phyloP scores from a whole-genome alignment of 1,284 basidiomycete genomes.

The Rhodotorula glutinis region DNA sequence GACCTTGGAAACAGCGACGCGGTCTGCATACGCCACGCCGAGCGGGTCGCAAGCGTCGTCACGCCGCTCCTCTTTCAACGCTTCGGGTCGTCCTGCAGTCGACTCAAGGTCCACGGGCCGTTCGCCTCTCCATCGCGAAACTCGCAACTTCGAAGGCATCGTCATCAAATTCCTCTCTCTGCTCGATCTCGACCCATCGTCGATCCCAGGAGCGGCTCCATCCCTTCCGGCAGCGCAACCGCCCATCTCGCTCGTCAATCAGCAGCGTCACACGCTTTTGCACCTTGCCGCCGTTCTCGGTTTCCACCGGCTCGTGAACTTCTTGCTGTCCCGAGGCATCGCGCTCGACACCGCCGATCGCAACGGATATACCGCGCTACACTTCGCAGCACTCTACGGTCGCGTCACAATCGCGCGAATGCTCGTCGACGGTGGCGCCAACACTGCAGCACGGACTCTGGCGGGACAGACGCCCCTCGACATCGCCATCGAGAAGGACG shows the following conservation, averaged over 20 bases:
- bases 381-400: conserved; percentile 73
- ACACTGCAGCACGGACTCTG: conserved; percentile 68
- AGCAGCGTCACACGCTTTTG: conserved; percentile 53
- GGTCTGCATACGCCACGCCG: conserved; percentile 45
- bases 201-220: conserved; percentile 35
- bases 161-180: conserved; percentile 75
- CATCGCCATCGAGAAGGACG: conserved; percentile 61
- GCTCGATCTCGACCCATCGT: conserved; percentile 55
- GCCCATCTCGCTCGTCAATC: conserved; percentile 45
- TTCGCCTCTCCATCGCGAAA: conserved; percentile 21
- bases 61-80: conserved; percentile 17
- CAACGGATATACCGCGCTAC: conserved; percentile 86
- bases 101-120: neutral
- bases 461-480: conserved; percentile 77
- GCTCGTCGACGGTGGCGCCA: conserved; percentile 74
- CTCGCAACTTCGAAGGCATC: conserved; percentile 66
- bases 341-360: conserved; percentile 80
- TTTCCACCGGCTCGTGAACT: conserved; percentile 67
- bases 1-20: conserved; percentile 22
- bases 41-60: conserved; percentile 43
- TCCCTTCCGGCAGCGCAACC: conserved; percentile 34
- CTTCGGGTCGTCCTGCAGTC: neutral
- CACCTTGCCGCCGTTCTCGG: conserved; percentile 82
- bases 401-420: conserved; percentile 65
- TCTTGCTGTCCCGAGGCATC: conserved; percentile 68